phyloP scores from a whole-genome alignment of 345 rosid genomes.

The Salix caprea region DNA sequence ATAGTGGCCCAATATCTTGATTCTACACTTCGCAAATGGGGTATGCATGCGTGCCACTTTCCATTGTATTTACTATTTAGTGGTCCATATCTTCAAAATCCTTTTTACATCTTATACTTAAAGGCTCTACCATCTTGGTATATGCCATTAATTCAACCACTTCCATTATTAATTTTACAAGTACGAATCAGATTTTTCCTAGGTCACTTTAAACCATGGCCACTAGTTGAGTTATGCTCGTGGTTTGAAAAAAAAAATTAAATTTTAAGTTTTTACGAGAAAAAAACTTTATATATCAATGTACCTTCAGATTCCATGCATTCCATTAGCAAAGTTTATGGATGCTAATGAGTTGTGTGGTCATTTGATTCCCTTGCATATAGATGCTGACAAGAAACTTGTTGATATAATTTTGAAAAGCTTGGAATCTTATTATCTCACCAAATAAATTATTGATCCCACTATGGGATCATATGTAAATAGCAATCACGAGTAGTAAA shows the following conservation, averaged over 20 bases:
- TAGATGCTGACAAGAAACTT: background rate
- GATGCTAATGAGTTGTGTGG: background rate
- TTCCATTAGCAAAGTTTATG: background rate
- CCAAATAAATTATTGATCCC: background rate
- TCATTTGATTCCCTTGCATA: background rate
- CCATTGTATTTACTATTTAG: background rate
- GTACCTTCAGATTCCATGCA: too few relatives aligned
- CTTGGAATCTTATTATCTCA: background rate
- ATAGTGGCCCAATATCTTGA: background rate
- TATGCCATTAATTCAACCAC: background rate
- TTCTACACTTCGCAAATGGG: background rate
- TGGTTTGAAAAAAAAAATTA: too few relatives aligned
- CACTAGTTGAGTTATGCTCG: background rate
- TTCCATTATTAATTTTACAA: background rate
- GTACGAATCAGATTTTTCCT: background rate
- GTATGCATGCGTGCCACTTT: constrained; percentile 3
- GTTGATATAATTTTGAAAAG: background rate
- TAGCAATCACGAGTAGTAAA: too few relatives aligned
- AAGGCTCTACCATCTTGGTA: background rate
- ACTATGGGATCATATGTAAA: background rate
- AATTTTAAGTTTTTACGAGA: too few relatives aligned
- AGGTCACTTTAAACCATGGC: background rate
- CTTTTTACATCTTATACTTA: background rate
- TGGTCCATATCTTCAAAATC: background rate
- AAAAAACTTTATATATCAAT: background rate